Base-by-base conservation (phyloP, 202 grass and related monocot species). In the Elaeis oleifera region DNA sequence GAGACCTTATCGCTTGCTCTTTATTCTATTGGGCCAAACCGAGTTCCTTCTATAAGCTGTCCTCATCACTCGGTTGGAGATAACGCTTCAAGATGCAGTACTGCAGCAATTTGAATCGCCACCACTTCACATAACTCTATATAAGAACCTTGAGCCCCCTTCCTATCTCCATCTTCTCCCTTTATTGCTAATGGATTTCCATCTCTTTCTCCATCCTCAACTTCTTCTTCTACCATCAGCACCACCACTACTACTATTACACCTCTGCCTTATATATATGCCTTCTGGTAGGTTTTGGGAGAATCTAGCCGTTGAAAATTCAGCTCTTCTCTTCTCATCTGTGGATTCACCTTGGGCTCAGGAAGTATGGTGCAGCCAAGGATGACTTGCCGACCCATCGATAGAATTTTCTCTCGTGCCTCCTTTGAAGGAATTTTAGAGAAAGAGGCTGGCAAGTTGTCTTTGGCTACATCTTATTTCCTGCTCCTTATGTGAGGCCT, bases 1-100 rank as follows among this genome's bases (percentile, higher is more conserved):
- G 50, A 78, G n/a, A 71, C 67, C 66, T 77, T 70, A 58, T 64
- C 75, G 22, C 54, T 71, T 18, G 44, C 11, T 63, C 56, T 74
- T 62, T 68, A 67, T 68, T 67, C 61, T 73, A 53, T 54, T 74
- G 63, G 76, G 39, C 70, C 77, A 68, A 24, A 51, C 25, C 3
- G 57, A 64, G 63, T 63, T 80, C 57, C 50, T 69, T 80, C 50
- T 23, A 69, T 57, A 16, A 67, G 61, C 27, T 69, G 63, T 69
- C 70, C 23, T 64, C 54, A 68, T 74, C 56, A 67, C 54, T 48
- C 15, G 55, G 59, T 14, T 71, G 58, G 58, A 56, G 64, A 54
- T 59, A 68, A 66, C 23, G 26, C 50, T 48, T 56, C 55, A 39
- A 39, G 20, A 29, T 69, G 8, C 11, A 44, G 36, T 44, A 13